Percentiles rank a stretch among this genome's conserved stretches.
Evolutionary conservation across 1,284 basidiomycete species (phyloP).

Genomic region (Singerocomus inundabilis): DNA sequence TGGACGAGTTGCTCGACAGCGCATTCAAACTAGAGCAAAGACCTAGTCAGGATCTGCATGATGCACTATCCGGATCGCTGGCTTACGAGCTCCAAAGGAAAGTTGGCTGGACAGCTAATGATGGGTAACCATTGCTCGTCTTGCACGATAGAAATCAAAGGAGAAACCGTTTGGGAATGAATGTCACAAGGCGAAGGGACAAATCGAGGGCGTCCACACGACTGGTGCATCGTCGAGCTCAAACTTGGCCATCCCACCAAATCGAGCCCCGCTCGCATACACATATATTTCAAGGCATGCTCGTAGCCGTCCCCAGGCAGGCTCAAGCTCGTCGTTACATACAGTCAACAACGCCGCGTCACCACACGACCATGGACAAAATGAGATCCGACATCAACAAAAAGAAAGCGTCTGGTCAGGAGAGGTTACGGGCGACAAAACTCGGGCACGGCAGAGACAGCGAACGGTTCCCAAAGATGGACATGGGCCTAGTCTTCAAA

Average conservation of each 20-base stretch:
- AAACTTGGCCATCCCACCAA: background rate
- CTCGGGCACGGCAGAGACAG: constrained; percentile 19
- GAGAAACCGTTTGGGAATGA: background rate
- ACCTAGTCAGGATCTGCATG: background rate
- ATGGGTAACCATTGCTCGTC: constrained; percentile 37
- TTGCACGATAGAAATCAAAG: constrained; percentile 7
- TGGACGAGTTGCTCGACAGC: constrained; percentile 66
- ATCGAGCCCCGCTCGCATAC: constrained; percentile 19
- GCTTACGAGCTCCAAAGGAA: constrained; percentile 43
- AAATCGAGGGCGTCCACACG: constrained; percentile 23
- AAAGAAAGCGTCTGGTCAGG: constrained; percentile 25
- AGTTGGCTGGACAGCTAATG: constrained; percentile 41
- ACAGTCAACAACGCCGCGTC: constrained; percentile 5
- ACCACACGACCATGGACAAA: constrained; percentile 23
- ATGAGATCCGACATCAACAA: constrained; percentile 26
- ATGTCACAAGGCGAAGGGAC: constrained; percentile 23
- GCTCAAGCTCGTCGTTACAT: constrained; percentile 4
- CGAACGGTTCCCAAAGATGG: constrained; percentile 11
- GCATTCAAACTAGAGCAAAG: constrained; percentile 52
- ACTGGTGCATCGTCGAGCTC: constrained; percentile 7
- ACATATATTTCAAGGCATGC: constrained; percentile 13
- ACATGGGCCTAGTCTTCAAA: constrained; percentile 6
- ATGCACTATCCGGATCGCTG: background rate
- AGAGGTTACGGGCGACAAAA: constrained; percentile 16
- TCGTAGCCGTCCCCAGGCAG: background rate